A percentile compares a stretch with the other conserved stretches of the same genome.
Conservation (phyloP, 495 filamentous ascomycete species). For the Penicillium paradoxum region DNA sequence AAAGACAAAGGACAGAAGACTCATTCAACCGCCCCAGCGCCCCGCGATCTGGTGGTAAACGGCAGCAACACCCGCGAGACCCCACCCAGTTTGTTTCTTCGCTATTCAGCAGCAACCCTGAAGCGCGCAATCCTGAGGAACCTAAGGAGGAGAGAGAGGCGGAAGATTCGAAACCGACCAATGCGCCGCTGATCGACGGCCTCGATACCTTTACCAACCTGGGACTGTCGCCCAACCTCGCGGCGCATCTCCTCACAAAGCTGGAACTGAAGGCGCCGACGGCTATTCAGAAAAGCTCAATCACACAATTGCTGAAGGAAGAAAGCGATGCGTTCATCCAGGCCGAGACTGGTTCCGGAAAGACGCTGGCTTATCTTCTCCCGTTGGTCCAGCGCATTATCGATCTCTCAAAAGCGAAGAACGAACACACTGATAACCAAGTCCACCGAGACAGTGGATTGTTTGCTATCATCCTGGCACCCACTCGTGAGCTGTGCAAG, state of each 20-base stretch:
- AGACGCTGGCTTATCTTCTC: constrained; percentile 88
- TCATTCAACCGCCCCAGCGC: constrained; percentile 8
- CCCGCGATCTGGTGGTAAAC: constrained; percentile 7
- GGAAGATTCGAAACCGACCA: constrained; percentile 70
- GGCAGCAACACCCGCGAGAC: constrained; percentile 23
- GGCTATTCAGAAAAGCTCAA: constrained; percentile 84
- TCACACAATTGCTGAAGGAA: constrained; percentile 70
- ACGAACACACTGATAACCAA: constrained; percentile 22
- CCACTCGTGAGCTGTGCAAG: constrained; percentile 87
- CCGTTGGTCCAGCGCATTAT: constrained; percentile 88
- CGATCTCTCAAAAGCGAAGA: constrained; percentile 50
- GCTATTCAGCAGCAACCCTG: constrained; percentile 83
- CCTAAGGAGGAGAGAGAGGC: constrained; percentile 39
- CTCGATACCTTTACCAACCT: constrained; percentile 78
- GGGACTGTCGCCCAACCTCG: constrained; percentile 70
- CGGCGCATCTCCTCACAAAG: constrained; percentile 78
- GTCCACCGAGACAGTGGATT: constrained; percentile 80
- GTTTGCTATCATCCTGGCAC: constrained; percentile 87
- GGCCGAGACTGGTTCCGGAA: constrained; percentile 95
- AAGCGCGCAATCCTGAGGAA: constrained; percentile 51
- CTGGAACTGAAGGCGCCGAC: constrained; percentile 87
- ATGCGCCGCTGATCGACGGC: constrained; percentile 85
- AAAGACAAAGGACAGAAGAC: constrained; percentile 36
- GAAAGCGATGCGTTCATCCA: constrained; percentile 93
- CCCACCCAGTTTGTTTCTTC: constrained; percentile 71